Evolutionary conservation across 2,329 filamentous ascomycete genomes (phyloP).

Genomic region (Diaporthe vexans): DNA sequence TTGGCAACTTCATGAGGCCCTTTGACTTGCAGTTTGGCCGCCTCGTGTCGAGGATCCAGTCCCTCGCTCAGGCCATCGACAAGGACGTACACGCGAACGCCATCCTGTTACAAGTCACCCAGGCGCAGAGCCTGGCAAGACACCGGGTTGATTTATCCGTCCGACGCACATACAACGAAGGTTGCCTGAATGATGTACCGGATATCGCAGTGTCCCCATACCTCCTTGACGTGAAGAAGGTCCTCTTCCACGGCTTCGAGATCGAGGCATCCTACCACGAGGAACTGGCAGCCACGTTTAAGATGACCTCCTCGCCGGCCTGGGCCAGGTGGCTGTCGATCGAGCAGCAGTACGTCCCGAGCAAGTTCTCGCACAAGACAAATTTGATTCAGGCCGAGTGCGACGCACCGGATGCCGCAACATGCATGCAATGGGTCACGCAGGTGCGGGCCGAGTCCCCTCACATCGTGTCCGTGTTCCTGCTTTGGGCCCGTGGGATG

Average conservation of each 20-base stretch:
- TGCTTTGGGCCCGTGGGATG: slow-evolving; percentile 50
- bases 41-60: slow-evolving; percentile 41
- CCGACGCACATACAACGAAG: slow-evolving; percentile 39
- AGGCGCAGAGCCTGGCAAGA: slow-evolving; percentile 41
- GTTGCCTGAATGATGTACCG: slow-evolving; percentile 31
- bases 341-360: slow-evolving; percentile 48
- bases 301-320: slow-evolving; percentile 46
- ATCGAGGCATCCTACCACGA: slow-evolving; percentile 47
- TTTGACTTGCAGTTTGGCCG: slow-evolving; percentile 44
- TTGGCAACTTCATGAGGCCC: slow-evolving; percentile 35
- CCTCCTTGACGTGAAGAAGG: slow-evolving; percentile 44
- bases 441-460: slow-evolving; percentile 45
- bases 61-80: slow-evolving; percentile 40
- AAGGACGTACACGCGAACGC: slow-evolving; percentile 43
- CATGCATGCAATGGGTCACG: slow-evolving; percentile 46
- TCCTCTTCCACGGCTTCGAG: slow-evolving; percentile 46
- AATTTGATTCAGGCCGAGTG: slow-evolving; percentile 47
- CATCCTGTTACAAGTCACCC: slow-evolving; percentile 40
- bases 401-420: slow-evolving; percentile 49
- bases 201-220: slow-evolving; percentile 2
- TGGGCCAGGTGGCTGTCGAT: slow-evolving; percentile 48
- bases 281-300: slow-evolving; percentile 46
- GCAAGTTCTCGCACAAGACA: slow-evolving; percentile 42
- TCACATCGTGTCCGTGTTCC: slow-evolving; percentile 44
- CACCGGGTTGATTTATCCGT: slow-evolving; percentile 41